Base-by-base conservation (phyloP, 2,329 filamentous ascomycete genomes). In the Fusarium sp. region DNA sequence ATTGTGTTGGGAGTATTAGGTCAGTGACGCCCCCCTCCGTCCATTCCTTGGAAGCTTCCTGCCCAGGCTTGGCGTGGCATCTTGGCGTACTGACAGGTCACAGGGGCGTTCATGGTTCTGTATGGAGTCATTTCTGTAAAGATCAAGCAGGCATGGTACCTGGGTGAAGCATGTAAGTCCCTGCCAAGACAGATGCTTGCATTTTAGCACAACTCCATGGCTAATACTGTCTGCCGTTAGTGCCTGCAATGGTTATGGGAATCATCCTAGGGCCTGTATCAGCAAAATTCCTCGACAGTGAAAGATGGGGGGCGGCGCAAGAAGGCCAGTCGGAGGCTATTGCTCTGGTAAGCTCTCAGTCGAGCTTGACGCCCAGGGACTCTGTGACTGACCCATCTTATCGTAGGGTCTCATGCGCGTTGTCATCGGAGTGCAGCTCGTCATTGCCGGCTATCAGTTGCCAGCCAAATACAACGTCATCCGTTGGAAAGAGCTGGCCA, bases 381-480 rank as follows among this genome's bases (percentile, higher is more conserved):
- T 39, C 13, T 30, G 6, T 51, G 18, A 27, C 65, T 65, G 31
- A 65, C 30, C 4, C 12, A 11, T 43, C 46, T 53, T 4, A 18
- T n/a, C 15, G 27, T n/a, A 79, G 78, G 85, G 84, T 16, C 72
- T 90, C 18, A 84, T 83, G 63, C 83, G 88, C 23, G 80, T 90
- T 28, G 87, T 90, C 63, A 89, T 90, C 61, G 87, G 88, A 13
- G 82, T 90, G 10, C 88, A 90, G 71, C 82, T 90, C 39, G 82
- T 90, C 48, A 90, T 90, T 64, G 88, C 87, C 5, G 89, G 88
- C 40, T 90, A 87, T 70, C 87, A 90, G 72, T 78, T 90, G 3
- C 89, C 88, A 0, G 85, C 85, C 44, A 85, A 83, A 73, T 90
- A 90, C 74, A 78, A 84, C 47, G 78, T 77, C 66, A 71, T 77